Conservation (phyloP, 805 yeast species). For the Saccharomyces kudriavzevii region DNA sequence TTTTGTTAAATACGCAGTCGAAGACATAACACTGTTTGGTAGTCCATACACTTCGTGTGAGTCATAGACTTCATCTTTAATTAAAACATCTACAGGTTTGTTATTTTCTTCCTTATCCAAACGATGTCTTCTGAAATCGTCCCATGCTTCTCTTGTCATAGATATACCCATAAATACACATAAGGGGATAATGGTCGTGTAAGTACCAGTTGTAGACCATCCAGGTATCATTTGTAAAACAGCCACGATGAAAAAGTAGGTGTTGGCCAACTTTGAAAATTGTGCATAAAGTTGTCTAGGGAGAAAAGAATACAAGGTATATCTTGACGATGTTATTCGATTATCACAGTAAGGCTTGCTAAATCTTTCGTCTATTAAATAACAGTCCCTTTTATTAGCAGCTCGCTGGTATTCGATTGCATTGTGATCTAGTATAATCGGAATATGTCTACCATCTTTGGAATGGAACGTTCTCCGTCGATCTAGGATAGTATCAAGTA, state of each 20-base stretch:
- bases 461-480: conserved; percentile 43
- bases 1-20: not conserved
- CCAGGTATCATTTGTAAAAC: conserved; percentile 92
- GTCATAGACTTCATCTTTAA: conserved; percentile 11
- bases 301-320: conserved; percentile 68
- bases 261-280: conserved; percentile 85
- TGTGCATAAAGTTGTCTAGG: conserved; percentile 88
- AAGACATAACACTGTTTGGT: not conserved
- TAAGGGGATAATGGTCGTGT: conserved; percentile 86
- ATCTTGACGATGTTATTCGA: conserved; percentile 76
- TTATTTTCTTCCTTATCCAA: conserved; percentile 82
- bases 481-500: conserved; percentile 35
- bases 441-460: conserved; percentile 67
- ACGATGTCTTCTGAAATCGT: conserved; percentile 80
- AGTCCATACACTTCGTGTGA: conserved; percentile 2
- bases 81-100: conserved; percentile 36
- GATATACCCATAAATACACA: conserved; percentile 81
- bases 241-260: conserved; percentile 83
- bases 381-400: conserved; percentile 11
- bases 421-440: conserved; percentile 43
- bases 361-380: conserved; percentile 59
- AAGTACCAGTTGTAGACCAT: conserved; percentile 96
- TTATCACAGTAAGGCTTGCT: conserved; percentile 55
- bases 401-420: conserved; percentile 16
- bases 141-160: conserved; percentile 86